phyloP scores from a whole-genome alignment of 2,329 filamentous ascomycete species.

The Epichloe glyceriae region DNA sequence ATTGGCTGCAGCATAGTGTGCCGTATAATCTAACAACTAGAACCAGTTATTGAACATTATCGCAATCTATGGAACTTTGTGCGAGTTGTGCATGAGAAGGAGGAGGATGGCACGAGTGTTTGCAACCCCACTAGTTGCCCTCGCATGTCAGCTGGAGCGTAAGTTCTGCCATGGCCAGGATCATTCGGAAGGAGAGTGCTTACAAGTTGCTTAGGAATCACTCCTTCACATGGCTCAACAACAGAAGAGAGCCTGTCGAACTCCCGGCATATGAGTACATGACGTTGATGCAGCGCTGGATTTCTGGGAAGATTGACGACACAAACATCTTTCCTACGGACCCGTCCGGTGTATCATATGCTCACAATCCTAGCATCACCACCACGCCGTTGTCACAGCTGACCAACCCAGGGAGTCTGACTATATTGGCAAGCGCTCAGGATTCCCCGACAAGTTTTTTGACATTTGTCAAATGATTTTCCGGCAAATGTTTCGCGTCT shows the following conservation, averaged over 20 bases:
- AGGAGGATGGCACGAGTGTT: slow-evolving; percentile 62
- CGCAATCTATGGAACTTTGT: slow-evolving; percentile 82
- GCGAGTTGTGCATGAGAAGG: slow-evolving; percentile 74
- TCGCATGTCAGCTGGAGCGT: slow-evolving; percentile 90
- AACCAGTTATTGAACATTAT: slow-evolving; percentile 78
- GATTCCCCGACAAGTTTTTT: slow-evolving; percentile 83
- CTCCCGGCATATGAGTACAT: slow-evolving; percentile 90
- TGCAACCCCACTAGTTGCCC: slow-evolving; percentile 79
- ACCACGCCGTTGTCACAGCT: slow-evolving; percentile 50
- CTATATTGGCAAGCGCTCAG: slow-evolving; percentile 85
- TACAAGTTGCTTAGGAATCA: slow-evolving; percentile 46
- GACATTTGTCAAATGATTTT: slow-evolving; percentile 88
- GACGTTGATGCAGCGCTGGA: slow-evolving; percentile 92
- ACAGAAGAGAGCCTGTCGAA: slow-evolving; percentile 74
- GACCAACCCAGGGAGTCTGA: slow-evolving; percentile 47
- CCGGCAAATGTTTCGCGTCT: slow-evolving; percentile 97
- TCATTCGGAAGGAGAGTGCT: neutral
- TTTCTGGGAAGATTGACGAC: slow-evolving; percentile 89
- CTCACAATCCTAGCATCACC: slow-evolving; percentile 46
- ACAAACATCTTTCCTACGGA: slow-evolving; percentile 83
- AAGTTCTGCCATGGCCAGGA: slow-evolving; percentile 28
- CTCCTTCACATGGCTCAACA: slow-evolving; percentile 94
- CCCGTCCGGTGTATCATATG: slow-evolving; percentile 53
- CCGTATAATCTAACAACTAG: slow-evolving; percentile 1
- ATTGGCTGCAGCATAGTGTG: neutral